phyloP scores from a whole-genome alignment of 768 basidiomycete species.

The Russula compacta region DNA sequence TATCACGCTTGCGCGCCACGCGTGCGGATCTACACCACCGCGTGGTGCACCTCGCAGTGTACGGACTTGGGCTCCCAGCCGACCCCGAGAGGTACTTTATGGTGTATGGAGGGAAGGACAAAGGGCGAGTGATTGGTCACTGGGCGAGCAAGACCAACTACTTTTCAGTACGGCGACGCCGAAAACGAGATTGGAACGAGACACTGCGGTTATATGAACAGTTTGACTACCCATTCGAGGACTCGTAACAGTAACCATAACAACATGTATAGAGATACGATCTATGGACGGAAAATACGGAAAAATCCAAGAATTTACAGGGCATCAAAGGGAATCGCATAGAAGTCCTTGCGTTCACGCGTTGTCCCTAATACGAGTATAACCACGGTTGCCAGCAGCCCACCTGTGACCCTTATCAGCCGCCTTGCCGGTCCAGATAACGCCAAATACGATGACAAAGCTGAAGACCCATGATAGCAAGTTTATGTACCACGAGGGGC shows the following conservation, averaged over 20 bases:
- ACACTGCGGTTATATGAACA: constrained; percentile 72
- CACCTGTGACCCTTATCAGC: constrained; percentile 55
- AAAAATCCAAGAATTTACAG: background rate
- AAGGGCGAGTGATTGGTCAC: constrained; percentile 54
- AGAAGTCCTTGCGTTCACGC: background rate
- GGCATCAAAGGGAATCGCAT: background rate
- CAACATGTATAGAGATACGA: constrained; percentile 3
- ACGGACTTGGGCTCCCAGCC: constrained; percentile 49
- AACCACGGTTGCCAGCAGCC: constrained; percentile 71
- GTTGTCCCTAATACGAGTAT: constrained; percentile 31
- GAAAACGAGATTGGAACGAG: constrained; percentile 89
- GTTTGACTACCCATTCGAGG: constrained; percentile 69
- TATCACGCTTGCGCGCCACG: constrained; percentile 44
- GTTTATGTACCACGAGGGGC: constrained; percentile 50
- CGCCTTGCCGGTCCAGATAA: constrained; percentile 54
- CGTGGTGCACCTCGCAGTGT: constrained; percentile 55
- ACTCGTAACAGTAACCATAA: constrained; percentile 20
- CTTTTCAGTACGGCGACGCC: constrained; percentile 67
- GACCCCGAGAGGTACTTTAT: constrained; percentile 63
- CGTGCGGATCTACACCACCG: constrained; percentile 54
- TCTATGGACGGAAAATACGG: background rate
- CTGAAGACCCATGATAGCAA: constrained; percentile 53
- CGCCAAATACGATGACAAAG: constrained; percentile 41
- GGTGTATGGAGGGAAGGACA: constrained; percentile 51
- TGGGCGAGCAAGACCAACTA: constrained; percentile 71